phyloP scores from a whole-genome alignment of 2,329 filamentous ascomycete species.

The Capronia americana region DNA sequence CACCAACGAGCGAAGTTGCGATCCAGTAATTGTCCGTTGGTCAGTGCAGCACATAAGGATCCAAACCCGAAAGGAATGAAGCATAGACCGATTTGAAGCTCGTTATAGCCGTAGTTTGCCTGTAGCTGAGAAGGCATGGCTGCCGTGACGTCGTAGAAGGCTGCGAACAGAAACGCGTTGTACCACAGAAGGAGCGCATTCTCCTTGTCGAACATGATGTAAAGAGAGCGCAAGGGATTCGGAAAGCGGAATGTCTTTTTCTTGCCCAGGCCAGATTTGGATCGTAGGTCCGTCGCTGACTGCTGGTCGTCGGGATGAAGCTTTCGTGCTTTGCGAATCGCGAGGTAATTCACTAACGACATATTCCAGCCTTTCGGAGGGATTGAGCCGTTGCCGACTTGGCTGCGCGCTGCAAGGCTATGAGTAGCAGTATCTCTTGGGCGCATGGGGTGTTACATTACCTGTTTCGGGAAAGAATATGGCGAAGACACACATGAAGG shows the following conservation, averaged over 20 bases:
- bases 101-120: constrained; percentile 54
- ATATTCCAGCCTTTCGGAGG: constrained; percentile 48
- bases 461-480: constrained; percentile 49
- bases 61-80: constrained; percentile 44
- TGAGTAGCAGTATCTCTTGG: neutral
- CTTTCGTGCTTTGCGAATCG: constrained; percentile 36
- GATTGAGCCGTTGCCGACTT: constrained; percentile 50
- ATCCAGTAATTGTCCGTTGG: constrained; percentile 63
- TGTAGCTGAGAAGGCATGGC: constrained; percentile 55
- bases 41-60: constrained; percentile 40
- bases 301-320: constrained; percentile 19
- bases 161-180: constrained; percentile 54
- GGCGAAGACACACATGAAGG: constrained; percentile 41
- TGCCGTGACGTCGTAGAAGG: constrained; percentile 56
- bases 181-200: constrained; percentile 47
- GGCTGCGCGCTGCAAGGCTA: constrained; percentile 38
- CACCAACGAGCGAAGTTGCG: constrained; percentile 76
- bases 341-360: constrained; percentile 41
- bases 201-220: constrained; percentile 48
- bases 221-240: constrained; percentile 53
- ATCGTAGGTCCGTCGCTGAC: constrained; percentile 3
- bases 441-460: neutral
- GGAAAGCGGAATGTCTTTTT: constrained; percentile 39
- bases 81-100: constrained; percentile 54
- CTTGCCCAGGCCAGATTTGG: neutral